Base-by-base conservation (phyloP, 805 yeast species). In the Nakazawaea anatomiae region DNA sequence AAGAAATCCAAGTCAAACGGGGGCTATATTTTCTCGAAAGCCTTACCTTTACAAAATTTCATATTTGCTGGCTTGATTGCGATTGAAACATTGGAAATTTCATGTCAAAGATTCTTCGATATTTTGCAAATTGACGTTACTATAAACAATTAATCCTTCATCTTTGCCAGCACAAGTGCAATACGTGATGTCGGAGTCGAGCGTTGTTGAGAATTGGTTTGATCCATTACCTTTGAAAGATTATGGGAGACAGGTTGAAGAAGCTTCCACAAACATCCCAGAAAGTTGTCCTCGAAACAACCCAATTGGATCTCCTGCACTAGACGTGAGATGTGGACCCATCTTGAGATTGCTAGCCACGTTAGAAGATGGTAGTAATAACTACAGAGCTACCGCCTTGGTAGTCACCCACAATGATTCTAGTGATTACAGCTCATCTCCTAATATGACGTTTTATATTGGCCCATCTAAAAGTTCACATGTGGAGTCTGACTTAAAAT, bases 261-360 rank as follows among this genome's bases (percentile, higher is more conserved):
- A 56, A 1, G 44, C 58, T 3, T 47, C 70, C 0, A 53, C 53
- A 1, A 56, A 41, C 10, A 35, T 45, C 40, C 51, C 49, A n/a
- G 47, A 47, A 10, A 44, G 2, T 27, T 42, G 52, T 43, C 58
- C 54, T 11, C 35, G 44, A 5, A 9, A 27, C 10, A 53, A 51
- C 10, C 48, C 43, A 10, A 45, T 66, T 31, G 69, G 69, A 1
- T 43, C 43, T 5, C 69, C 74, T 1, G 43, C 58, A 6, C 50
- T 73, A n/a, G 74, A 76, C 39, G 70, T 83, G 25, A 69, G 74
- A 46, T 83, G 88, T 62, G 98, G 98, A 1, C 98, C 98, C 0
- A 70, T 84, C 32, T 67, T 91, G 46, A 73, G 94, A 52, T 76
- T 85, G 45, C 68, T 81, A 52, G 90, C 85, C 6, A 79, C 85